A percentile compares a stretch with the other conserved stretches of the same genome.
phyloP scores from a whole-genome alignment of 2,329 filamentous ascomycete genomes.

The Xylaria sp. region DNA sequence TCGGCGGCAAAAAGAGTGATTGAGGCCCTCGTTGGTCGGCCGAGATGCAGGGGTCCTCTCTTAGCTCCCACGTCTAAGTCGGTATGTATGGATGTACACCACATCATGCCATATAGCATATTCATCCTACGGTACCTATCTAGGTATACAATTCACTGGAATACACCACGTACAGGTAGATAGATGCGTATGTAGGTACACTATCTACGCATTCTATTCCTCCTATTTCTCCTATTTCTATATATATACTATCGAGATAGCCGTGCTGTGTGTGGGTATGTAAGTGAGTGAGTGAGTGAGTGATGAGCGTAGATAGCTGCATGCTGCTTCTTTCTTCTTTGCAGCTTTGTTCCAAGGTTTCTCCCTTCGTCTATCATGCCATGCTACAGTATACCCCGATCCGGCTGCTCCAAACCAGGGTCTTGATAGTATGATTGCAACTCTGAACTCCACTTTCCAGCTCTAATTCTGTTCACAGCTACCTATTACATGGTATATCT shows the following conservation, averaged over 20 bases:
- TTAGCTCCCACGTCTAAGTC: conserved; percentile 25
- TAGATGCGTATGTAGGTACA: background rate
- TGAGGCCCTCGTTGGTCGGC: conserved; percentile 46
- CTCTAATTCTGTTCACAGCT: conserved; percentile 34
- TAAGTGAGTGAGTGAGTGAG: too few relatives aligned
- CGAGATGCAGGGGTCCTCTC: conserved; percentile 41
- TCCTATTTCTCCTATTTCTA: background rate
- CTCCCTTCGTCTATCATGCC: background rate
- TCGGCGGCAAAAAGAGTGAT: conserved; percentile 52
- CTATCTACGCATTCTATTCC: background rate
- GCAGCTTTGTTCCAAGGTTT: conserved; percentile 25
- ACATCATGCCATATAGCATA: conserved; percentile 14
- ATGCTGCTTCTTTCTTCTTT: conserved; percentile 12
- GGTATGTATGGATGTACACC: conserved; percentile 18
- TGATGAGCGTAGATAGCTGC: conserved; percentile 18
- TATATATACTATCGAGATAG: background rate
- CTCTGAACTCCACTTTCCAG: conserved; percentile 32
- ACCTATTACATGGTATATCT: conserved; percentile 25
- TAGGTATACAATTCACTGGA: background rate
- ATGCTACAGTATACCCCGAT: conserved; percentile 26
- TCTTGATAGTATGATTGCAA: conserved; percentile 29
- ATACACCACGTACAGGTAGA: too few relatives aligned
- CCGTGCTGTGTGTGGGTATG: background rate
- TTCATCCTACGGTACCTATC: background rate
- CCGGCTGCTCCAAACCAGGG: conserved; percentile 26